Base-by-base conservation (phyloP, 2,329 filamentous ascomycete species). In the Calonectria crousiana region DNA sequence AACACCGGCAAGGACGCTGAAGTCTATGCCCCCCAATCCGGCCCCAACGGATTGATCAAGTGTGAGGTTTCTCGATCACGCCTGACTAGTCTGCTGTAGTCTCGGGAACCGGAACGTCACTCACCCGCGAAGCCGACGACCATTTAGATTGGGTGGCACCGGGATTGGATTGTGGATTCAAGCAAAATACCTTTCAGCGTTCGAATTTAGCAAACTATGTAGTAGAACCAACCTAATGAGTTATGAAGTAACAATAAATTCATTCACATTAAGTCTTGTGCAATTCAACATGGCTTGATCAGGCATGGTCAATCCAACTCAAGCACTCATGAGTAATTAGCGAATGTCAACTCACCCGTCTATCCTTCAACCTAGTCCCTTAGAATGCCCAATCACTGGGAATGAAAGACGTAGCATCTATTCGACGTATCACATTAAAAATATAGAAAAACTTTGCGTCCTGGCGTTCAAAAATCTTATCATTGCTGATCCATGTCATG, bases 1-100 rank as follows among this genome's bases (percentile, higher is more conserved):
- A 99, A 99, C 87, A 98, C 95, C 0, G 97, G 97, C 85, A 94
- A 95, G 85, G 94, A 99, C 81, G 97, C 97, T 67, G 96, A 98
- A 83, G 96, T 99, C 26, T 98, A 97, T 81, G 96, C 95, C 34
- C 97, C 97, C 4, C 97, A 98, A 85, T 94, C 94, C 14, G 93
- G 95, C 77, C 97, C 97, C 71, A 99, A 98, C 83, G 97, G 97
- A 34, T 91, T 99, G 75, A 99, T 99, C 86, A 94, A 97, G 84
- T 98, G 96, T 87, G 95, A 95, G 72, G 95, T 99, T 66, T 90
- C 91, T 44, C 92, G 94, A 34, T 84, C 83, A 9, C 32, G 32
- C 32, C 32, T 34, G 32, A 10, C 32, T 34, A 34, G 32, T 34
- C 8, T 34, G 32, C 32, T 34, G 32, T 34, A 34, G 32, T 2